phyloP scores from a whole-genome alignment of 441 rosid genomes.

The Arabidopsis lyrata region DNA sequence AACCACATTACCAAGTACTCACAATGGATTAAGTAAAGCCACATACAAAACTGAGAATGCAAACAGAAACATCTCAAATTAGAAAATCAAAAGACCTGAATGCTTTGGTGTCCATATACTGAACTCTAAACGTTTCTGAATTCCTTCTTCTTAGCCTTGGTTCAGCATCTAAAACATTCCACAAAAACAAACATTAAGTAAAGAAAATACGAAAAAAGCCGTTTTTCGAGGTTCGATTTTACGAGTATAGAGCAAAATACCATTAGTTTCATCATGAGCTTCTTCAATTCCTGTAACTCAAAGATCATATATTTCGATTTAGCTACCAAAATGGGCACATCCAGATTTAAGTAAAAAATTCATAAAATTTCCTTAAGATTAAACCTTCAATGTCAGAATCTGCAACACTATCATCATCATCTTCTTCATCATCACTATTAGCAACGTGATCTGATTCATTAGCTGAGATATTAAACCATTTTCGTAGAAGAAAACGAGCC shows the following conservation, averaged over 20 bases:
- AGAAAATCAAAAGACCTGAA: slow-evolving; percentile 58
- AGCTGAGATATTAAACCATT: slow-evolving; percentile 34
- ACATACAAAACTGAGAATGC: not conserved
- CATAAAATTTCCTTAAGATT: not conserved
- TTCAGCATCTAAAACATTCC: slow-evolving; percentile 33
- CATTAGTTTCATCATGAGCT: slow-evolving; percentile 5
- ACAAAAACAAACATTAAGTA: not conserved
- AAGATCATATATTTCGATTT: not conserved
- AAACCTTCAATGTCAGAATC: slow-evolving; percentile 25
- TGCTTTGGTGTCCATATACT: slow-evolving; percentile 79
- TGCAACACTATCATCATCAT: slow-evolving; percentile 22
- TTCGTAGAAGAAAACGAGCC: slow-evolving; percentile 37
- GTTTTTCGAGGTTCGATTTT: not conserved
- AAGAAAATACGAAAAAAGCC: not conserved
- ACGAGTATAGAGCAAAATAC: not conserved
- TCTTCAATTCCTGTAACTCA: slow-evolving; percentile 30
- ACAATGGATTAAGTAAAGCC: not conserved
- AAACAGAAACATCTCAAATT: too few species aligned
- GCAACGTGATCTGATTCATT: slow-evolving; percentile 23
- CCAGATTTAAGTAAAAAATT: slow-evolving; percentile 3
- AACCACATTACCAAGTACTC: slow-evolving; percentile 5
- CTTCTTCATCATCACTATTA: slow-evolving; percentile 7
- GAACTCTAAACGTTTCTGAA: slow-evolving; percentile 84
- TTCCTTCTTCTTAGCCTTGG: slow-evolving; percentile 63
- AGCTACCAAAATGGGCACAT: not conserved